phyloP scores from a whole-genome alignment of 2,329 filamentous ascomycete species.

The Trichoderma sp. region DNA sequence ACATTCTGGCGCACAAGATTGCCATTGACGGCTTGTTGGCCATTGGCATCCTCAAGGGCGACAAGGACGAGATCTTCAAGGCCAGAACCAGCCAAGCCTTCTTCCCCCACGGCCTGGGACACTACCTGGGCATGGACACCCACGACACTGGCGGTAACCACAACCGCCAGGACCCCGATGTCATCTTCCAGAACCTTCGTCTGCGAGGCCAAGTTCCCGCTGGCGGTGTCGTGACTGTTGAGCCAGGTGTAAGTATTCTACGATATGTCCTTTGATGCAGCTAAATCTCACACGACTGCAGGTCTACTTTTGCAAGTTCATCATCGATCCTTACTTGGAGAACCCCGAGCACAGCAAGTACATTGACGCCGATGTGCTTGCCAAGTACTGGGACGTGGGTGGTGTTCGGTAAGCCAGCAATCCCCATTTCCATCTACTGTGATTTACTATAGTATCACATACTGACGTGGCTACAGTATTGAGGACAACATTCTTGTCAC shows the following conservation, averaged over 20 bases:
- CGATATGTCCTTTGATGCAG: not conserved
- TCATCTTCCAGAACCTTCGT: conserved; percentile 83
- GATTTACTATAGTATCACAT: not conserved
- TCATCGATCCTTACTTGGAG: conserved; percentile 75
- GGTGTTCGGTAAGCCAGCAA: conserved; percentile 58
- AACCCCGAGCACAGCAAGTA: conserved; percentile 71
- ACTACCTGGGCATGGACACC: conserved; percentile 90
- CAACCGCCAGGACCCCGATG: conserved; percentile 75
- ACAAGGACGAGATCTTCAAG: conserved; percentile 70
- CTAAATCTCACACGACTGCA: conserved; percentile 28
- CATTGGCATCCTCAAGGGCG: conserved; percentile 70
- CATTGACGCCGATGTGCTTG: conserved; percentile 70
- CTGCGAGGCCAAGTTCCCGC: conserved; percentile 73
- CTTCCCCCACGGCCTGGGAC: conserved; percentile 86
- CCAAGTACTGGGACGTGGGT: conserved; percentile 79
- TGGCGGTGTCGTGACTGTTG: conserved; percentile 86
- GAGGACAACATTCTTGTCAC: conserved; percentile 75
- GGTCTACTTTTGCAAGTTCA: conserved; percentile 90
- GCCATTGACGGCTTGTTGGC: conserved; percentile 75
- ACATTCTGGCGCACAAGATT: conserved; percentile 74
- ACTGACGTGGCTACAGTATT: conserved; percentile 39
- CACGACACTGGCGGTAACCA: conserved; percentile 81
- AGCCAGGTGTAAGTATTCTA: conserved; percentile 71
- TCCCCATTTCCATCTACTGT: not conserved
- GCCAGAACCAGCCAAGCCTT: conserved; percentile 83